Percentiles rank a stretch among this genome's conserved stretches.
Evolutionary conservation across 1,284 basidiomycete species (phyloP).

Genomic region (Moniliella sp.): DNA sequence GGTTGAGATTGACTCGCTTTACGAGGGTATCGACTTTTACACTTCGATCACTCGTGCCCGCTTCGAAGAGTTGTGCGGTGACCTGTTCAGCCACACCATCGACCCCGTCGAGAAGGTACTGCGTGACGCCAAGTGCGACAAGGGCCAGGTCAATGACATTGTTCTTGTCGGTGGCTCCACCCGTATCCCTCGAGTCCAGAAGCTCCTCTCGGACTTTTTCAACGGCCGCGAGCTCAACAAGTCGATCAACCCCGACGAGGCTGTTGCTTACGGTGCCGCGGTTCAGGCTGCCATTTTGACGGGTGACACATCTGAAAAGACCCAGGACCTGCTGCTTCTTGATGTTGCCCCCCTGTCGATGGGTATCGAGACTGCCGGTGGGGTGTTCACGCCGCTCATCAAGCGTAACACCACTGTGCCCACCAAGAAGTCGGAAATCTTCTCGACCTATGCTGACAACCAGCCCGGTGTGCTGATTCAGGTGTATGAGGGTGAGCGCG

Average conservation of each 20-base stretch:
- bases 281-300: constrained; percentile 96
- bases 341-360: constrained; percentile 88
- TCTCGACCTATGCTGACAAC: constrained; percentile 47
- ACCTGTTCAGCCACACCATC: constrained; percentile 80
- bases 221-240: constrained; percentile 92
- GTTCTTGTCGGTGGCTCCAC: constrained; percentile 98
- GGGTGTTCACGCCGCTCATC: constrained; percentile 93
- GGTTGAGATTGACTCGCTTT: constrained; percentile 94
- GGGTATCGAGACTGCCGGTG: constrained; percentile 90
- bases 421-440: constrained; percentile 91
- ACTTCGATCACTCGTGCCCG: constrained; percentile 49
- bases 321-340: constrained; percentile 81
- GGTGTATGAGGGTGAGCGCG: constrained; percentile 91
- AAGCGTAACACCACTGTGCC: constrained; percentile 95
- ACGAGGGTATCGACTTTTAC: constrained; percentile 46
- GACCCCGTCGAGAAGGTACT: constrained; percentile 96
- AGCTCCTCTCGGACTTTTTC: constrained; percentile 91
- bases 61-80: constrained; percentile 95
- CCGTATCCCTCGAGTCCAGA: constrained; percentile 97
- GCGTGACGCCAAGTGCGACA: constrained; percentile 91
- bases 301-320: constrained; percentile 93
- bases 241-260: constrained; percentile 64
- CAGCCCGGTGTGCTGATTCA: constrained; percentile 40
- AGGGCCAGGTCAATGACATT: constrained; percentile 93
- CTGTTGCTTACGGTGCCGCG: constrained; percentile 94